Conservation (phyloP, 805 yeast genomes). For the Ogataea saltuana region DNA sequence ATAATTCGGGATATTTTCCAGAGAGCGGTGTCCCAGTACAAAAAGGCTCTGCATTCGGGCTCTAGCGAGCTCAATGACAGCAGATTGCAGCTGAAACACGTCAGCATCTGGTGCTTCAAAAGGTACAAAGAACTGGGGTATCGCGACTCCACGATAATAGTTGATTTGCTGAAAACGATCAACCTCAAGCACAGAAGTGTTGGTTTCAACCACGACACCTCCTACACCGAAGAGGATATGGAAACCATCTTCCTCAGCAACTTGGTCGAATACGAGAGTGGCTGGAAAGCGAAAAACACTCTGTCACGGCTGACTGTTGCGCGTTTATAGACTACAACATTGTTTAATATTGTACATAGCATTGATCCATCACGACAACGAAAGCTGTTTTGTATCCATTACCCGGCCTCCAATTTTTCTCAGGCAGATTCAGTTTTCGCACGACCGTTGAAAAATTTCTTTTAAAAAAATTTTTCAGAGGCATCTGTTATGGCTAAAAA, state of each 20-base stretch:
- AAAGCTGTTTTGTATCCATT: not conserved
- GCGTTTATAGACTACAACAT: not conserved
- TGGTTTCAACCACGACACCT: not conserved
- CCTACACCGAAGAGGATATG: slow-evolving; percentile 1
- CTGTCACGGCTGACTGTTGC: not conserved
- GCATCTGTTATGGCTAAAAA: not conserved
- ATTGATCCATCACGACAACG: not conserved
- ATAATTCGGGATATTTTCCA: slow-evolving; percentile 33
- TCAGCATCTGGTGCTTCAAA: slow-evolving; percentile 29
- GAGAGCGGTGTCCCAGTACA: slow-evolving; percentile 22
- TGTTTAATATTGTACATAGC: not conserved
- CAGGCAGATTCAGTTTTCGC: not conserved
- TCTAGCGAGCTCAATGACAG: slow-evolving; percentile 15
- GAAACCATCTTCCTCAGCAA: slow-evolving; percentile 11
- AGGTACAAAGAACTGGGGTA: slow-evolving; percentile 21
- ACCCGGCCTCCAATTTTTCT: slow-evolving; percentile 2
- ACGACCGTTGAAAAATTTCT: slow-evolving; percentile 11
- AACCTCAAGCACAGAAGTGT: slow-evolving; percentile 15
- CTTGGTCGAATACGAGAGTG: slow-evolving; percentile 6
- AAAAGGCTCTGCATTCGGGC: slow-evolving; percentile 12
- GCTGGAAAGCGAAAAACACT: slow-evolving; percentile 3
- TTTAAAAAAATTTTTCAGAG: slow-evolving; percentile 7
- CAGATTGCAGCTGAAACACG: slow-evolving; percentile 13
- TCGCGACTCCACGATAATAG: slow-evolving; percentile 13
- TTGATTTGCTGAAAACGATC: slow-evolving; percentile 26